Percentiles rank a stretch among this genome's conserved stretches.
phyloP scores from a whole-genome alignment of 23 red algal species.

The Agarophyton chilense region DNA sequence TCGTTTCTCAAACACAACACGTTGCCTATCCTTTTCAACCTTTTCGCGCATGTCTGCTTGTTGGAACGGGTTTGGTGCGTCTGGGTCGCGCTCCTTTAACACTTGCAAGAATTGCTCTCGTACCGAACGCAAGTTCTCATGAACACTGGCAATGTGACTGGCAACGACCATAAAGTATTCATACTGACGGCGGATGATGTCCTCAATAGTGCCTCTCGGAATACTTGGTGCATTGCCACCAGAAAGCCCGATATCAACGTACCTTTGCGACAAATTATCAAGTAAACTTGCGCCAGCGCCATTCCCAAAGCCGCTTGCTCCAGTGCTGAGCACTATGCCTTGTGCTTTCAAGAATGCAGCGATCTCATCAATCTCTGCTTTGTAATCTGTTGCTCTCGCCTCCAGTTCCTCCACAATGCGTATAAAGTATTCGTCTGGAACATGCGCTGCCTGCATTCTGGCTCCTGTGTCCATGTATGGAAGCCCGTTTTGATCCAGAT shows the following conservation, averaged over 20 bases:
- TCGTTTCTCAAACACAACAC: conserved; percentile 12
- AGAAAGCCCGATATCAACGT: conserved; percentile 21
- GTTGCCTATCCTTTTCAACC: conserved; percentile 59
- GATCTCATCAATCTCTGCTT: conserved; percentile 71
- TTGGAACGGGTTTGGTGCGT: conserved; percentile 68
- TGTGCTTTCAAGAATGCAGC: conserved; percentile 59
- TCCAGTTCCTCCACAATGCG: conserved; percentile 67
- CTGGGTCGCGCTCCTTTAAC: conserved; percentile 33
- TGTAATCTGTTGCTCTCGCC: conserved; percentile 63
- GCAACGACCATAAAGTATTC: conserved; percentile 86
- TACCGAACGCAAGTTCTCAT: conserved; percentile 51
- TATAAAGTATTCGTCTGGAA: conserved; percentile 55
- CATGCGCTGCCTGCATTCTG: conserved; percentile 25
- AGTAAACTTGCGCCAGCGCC: background rate
- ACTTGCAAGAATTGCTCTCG: conserved; percentile 59
- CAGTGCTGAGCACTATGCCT: conserved; percentile 41
- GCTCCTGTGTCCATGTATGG: background rate
- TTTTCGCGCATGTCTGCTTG: conserved; percentile 63
- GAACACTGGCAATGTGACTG: conserved; percentile 48
- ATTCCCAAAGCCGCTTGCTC: conserved; percentile 13
- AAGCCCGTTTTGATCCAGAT: conserved; percentile 34
- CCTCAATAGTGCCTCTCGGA: conserved; percentile 63
- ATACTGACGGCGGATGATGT: conserved; percentile 71
- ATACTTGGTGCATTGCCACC: background rate
- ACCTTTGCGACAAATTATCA: conserved; percentile 38